phyloP scores from a whole-genome alignment of 352 stramenopile genomes.

The Pythium guiyangense region DNA sequence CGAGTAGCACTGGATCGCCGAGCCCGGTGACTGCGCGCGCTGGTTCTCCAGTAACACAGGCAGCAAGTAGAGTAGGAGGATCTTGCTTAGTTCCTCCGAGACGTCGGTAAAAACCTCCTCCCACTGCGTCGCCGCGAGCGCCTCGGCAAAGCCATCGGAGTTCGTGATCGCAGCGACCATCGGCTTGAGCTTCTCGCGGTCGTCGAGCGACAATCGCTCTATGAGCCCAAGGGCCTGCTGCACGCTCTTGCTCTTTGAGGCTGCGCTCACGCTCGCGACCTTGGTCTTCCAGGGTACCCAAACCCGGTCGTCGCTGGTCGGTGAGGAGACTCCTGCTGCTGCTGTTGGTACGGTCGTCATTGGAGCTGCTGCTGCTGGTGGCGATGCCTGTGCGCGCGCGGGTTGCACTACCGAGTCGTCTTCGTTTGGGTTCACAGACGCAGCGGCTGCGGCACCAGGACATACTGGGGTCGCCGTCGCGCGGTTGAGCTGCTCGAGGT shows the following conservation, averaged over 20 bases:
- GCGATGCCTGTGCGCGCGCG: not conserved
- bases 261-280: constrained; percentile 1
- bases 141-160: constrained; percentile 11
- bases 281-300: constrained; percentile 40
- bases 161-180: constrained; percentile 28
- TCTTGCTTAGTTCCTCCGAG: constrained; percentile 44
- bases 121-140: constrained; percentile 10
- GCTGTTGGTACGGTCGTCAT: too few relatives aligned
- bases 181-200: constrained; percentile 47
- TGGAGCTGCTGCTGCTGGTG: not conserved
- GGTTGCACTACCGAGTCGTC: constrained; percentile 4
- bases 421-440: constrained; percentile 8
- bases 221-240: constrained; percentile 32
- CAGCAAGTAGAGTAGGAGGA: constrained; percentile 54
- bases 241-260: constrained; percentile 19
- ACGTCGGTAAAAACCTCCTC: constrained; percentile 47
- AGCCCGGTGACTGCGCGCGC: constrained; percentile 12
- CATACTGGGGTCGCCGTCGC: not conserved
- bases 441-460: not conserved
- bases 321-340: too few relatives aligned
- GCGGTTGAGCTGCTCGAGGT: constrained; percentile 40
- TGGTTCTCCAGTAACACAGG: constrained; percentile 38
- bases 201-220: constrained; percentile 40
- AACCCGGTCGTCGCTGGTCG: too few relatives aligned
- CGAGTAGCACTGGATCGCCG: constrained; percentile 42